Base-by-base conservation (phyloP, 1,284 basidiomycete species). In the Meira nashicola region DNA sequence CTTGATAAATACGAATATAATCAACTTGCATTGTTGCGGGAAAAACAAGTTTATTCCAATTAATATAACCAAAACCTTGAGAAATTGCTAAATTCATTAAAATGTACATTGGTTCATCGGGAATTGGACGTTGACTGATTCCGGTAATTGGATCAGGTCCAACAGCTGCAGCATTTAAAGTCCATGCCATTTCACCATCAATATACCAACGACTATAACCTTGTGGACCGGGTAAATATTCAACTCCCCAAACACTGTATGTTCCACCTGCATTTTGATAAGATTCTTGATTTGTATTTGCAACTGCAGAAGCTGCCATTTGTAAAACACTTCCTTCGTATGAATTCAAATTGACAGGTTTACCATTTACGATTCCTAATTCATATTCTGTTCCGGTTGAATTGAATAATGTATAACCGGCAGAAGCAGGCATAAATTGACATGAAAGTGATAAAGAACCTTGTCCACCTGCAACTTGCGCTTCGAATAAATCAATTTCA, bases 401-500 rank as follows among this genome's bases (percentile, higher is more conserved):
- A 48, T 81, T 82, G 1, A 67, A 77, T 17, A 79, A 78, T 65
- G 83, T 80, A 67, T 75, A 74, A 11, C 61, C 67, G 0, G 60
- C 64, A 50, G 71, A 67, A 59, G 71, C 75, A 0, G 75, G 75
- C 1, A 72, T 73, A 2, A 72, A 61, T 54, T 77, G 75, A 3
- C 63, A 57, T 1, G 69, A 73, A 66, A 71, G 70, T 39, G 68
- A 71, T 14, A 64, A 65, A 43, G 60, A 63, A 4, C 73, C 71
- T 44, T 56, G 54, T 47, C 70, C 67, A 10, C 73, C 69, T 21
- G 80, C 79, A 8, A 62, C 59, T 33, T 58, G 54, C 5, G 87
- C 88, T 76, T 91, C 89, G 60, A 90, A 83, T 40, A 90, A 80
- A 79, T 90, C 89, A 58, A 94, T 91, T 79, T 93, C 90, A 5